These are phyloP conservation scores for Podaxis carcinomalis DNA, from an alignment of 768 basidiomycete genomes.

Conservation along the genomic window DNA sequence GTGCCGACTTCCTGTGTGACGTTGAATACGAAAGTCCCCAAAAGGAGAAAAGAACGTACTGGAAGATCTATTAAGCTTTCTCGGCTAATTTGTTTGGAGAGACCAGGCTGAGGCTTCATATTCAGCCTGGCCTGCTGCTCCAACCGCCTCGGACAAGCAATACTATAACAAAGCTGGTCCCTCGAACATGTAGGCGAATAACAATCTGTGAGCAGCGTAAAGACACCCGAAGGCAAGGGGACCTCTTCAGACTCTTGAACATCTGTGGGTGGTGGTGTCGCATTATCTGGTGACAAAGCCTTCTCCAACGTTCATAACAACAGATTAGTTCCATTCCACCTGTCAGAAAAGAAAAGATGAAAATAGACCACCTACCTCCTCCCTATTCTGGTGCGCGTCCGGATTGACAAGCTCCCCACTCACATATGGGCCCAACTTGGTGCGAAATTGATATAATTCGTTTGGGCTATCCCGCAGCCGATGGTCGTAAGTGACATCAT, in stretches of 20 bases:
- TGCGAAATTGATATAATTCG: slow-evolving; percentile 93
- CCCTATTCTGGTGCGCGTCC: slow-evolving; percentile 18
- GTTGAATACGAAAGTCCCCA: slow-evolving; percentile 2
- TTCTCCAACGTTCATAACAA: not conserved
- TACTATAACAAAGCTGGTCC: slow-evolving; percentile 94
- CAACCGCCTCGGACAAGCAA: slow-evolving; percentile 88
- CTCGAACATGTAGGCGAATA: slow-evolving; percentile 96
- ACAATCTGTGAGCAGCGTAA: slow-evolving; percentile 94
- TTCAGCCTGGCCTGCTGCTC: slow-evolving; percentile 94
- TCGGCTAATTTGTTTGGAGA: slow-evolving; percentile 78
- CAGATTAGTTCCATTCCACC: not conserved
- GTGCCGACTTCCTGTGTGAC: slow-evolving; percentile 50
- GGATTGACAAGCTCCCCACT: slow-evolving; percentile 58
- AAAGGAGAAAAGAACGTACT: slow-evolving; percentile 33
- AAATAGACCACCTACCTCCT: slow-evolving; percentile 16
- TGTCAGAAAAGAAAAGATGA: not conserved
- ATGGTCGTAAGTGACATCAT: slow-evolving; percentile 99
- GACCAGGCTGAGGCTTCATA: slow-evolving; percentile 88
- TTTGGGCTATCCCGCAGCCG: slow-evolving; percentile 81
- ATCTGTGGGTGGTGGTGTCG: slow-evolving; percentile 21
- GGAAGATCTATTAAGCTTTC: slow-evolving; percentile 80
- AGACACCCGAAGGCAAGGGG: slow-evolving; percentile 86
- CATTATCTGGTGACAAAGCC: slow-evolving; percentile 22
- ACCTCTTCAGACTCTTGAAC: slow-evolving; percentile 55
- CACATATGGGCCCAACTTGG: slow-evolving; percentile 81